Percentiles rank a stretch among this genome's conserved stretches.
phyloP scores from a whole-genome alignment of 192 early-diverging fungal species.

The Backusella sp. region DNA sequence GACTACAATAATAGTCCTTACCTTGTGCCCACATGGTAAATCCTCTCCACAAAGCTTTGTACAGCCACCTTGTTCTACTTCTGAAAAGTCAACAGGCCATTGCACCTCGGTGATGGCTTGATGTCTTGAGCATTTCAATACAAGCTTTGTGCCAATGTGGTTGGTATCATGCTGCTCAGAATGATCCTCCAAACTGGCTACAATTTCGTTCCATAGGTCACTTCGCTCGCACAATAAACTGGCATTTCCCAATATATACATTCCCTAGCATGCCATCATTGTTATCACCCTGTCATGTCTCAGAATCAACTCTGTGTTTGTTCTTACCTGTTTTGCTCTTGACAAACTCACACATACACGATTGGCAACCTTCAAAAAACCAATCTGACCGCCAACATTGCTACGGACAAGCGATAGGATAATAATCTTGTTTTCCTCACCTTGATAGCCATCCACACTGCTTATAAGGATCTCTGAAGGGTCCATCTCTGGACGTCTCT shows the following conservation, averaged over 20 bases:
- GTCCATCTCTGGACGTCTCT: constrained; percentile 17
- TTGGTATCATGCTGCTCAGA: constrained; percentile 2
- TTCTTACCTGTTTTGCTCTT: constrained; percentile 50
- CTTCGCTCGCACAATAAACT: constrained; percentile 41
- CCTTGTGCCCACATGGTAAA: constrained; percentile 37
- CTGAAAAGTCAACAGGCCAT: constrained; percentile 45
- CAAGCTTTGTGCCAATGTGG: constrained; percentile 43
- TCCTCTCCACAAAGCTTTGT: constrained; percentile 33
- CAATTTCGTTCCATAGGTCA: constrained; percentile 47
- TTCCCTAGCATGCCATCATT: constrained; percentile 29
- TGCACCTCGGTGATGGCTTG: constrained; percentile 34
- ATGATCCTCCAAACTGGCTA: constrained; percentile 30
- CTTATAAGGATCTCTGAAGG: constrained; percentile 79
- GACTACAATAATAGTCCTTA: constrained; percentile 9
- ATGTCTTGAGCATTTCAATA: constrained; percentile 40
- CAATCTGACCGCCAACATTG: constrained; percentile 80
- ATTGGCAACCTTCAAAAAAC: constrained; percentile 72
- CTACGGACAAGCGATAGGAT: constrained; percentile 94
- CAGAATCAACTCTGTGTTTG: background rate
- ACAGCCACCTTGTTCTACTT: constrained; percentile 48
- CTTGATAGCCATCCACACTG: constrained; percentile 97
- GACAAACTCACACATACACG: constrained; percentile 57
- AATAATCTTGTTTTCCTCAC: constrained; percentile 98
- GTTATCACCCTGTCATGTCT: background rate
- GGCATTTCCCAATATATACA: constrained; percentile 59